Base-by-base conservation (phyloP, 257 asterid genomes). In the Salvia miltiorrhiza region DNA sequence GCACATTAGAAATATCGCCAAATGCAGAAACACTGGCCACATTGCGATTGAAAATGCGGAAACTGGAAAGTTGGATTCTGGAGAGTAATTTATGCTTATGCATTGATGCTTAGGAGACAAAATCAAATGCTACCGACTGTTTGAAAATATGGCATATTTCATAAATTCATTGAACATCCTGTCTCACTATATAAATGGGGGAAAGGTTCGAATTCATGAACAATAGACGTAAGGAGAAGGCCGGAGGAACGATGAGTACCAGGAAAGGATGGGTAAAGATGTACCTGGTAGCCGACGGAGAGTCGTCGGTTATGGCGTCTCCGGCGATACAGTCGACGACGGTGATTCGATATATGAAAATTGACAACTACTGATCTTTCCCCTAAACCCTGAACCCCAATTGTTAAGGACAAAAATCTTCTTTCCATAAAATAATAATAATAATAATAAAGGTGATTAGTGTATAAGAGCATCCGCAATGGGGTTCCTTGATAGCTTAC, bases 201-300 rank as follows among this genome's bases (percentile, higher is more conserved):
- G 17, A 10, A 59, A 8, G 45, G 26, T 7, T 35, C 11, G 66
- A 55, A 2, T 52, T 75, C 77, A 92, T 90, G 7, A 96, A 85
- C 82, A 88, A 88, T 4, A 87, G 84, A 67, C 93, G 97, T 93
- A 88, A 87, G 82, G 96, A 84, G 89, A 91, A 90, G 43, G 91
- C 96, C 52, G 65, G 69, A 48, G 84, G 85, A 43, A 93, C 96
- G 61, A 85, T 85, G 67, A 88, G 85, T 30, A 85, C 68, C 63
- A 89, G 92, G 92, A 67, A 82, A 77, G 85, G 87, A 81, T 44
- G 80, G 28, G 20, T 90, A 83, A 30, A 92, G 45, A 84, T 93
- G 60, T 81, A 81, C 95, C 88, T 61, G 85, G 85, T 7, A 89
- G 92, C 69, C 72, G 37, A n/a, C 77, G 79, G 19, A 58, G 40